Evolutionary conservation across 2,329 filamentous ascomycete species (phyloP), one percentile per base, ranked within the genome.

Genomic region (Alternaria triticina): DNA sequence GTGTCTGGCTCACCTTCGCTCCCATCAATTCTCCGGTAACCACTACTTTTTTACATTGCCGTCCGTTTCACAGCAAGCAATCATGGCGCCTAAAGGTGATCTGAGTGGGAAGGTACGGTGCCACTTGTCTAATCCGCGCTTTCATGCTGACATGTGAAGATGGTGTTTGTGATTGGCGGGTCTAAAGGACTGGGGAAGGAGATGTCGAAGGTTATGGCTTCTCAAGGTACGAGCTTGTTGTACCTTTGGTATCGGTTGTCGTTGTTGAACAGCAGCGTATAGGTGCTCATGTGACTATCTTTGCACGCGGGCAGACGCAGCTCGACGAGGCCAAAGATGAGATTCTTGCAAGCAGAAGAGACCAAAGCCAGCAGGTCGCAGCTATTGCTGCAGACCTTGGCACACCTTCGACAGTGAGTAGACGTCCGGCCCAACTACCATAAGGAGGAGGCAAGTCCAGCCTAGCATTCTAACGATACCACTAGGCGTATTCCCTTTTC

Each of bases 181-280:
- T 40, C 36, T 6, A 45, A 45, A 7, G 43, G 43, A 7, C 11
- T 45, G 17, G 43, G 43, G 12, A 45, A 45, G 20, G 43, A 45
- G 43, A 45, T 45, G 36, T 45, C 43, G 43, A 45, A 45, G 20
- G 43, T 45, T 22, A 45, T 45, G 17, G 43, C 17, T 22, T 22
- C 43, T 22, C 43, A 22, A 45, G 43, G 43, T 45, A 45, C 17
- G 17, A 1, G 0, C 1, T 11, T 22, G 17, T 17, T 22, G 1
- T 45, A 11, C 1, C 43, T 45, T 13, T 11, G 22, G 43, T 20
- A 6, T 22, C 5, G 0, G 17, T 44, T 6, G 5, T 22, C 10
- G 3, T 45, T 45, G 12, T 22, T 45, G 10, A 45, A 45, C 43
- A 45, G 40, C 43, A 45, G 0, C 43, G 20, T 22, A 45, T 22